Evolutionary conservation across 306 rosid species (phyloP).

Genomic region (Prunus dulcis): DNA sequence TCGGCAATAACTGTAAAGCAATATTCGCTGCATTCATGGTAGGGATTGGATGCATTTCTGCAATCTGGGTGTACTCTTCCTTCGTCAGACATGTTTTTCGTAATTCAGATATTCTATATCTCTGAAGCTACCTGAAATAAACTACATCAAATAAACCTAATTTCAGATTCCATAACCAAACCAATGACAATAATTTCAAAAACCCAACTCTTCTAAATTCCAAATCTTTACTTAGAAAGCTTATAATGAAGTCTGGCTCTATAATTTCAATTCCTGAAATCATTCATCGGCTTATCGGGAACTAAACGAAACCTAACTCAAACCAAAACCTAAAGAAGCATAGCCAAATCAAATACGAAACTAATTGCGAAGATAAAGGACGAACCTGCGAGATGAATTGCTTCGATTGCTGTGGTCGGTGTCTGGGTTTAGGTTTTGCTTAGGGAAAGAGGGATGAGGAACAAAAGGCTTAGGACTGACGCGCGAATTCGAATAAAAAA

Average conservation of each 20-base stretch:
- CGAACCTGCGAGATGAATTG: not conserved
- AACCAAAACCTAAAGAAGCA: not conserved
- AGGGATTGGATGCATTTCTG: slow-evolving; percentile 81
- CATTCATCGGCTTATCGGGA: not conserved
- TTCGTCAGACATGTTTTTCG: slow-evolving; percentile 53
- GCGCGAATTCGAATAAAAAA: not conserved
- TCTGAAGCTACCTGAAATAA: slow-evolving; percentile 14
- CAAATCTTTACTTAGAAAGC: not conserved
- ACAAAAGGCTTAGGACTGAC: not conserved
- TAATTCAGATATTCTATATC: not conserved
- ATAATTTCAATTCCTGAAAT: not conserved
- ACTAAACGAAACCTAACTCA: not conserved
- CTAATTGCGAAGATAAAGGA: not conserved
- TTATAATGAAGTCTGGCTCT: not conserved
- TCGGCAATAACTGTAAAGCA: slow-evolving; percentile 79
- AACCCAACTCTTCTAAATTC: not conserved
- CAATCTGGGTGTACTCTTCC: slow-evolving; percentile 88
- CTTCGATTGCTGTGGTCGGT: not conserved
- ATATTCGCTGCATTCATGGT: slow-evolving; percentile 83
- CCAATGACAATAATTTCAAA: not conserved
- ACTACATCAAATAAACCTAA: not conserved
- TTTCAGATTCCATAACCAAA: not conserved
- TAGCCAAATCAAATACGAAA: not conserved
- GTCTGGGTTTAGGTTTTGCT: not conserved
- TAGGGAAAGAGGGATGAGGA: not conserved